Conservation (phyloP, 169 alveolate genomes). For the Theileria equi region DNA sequence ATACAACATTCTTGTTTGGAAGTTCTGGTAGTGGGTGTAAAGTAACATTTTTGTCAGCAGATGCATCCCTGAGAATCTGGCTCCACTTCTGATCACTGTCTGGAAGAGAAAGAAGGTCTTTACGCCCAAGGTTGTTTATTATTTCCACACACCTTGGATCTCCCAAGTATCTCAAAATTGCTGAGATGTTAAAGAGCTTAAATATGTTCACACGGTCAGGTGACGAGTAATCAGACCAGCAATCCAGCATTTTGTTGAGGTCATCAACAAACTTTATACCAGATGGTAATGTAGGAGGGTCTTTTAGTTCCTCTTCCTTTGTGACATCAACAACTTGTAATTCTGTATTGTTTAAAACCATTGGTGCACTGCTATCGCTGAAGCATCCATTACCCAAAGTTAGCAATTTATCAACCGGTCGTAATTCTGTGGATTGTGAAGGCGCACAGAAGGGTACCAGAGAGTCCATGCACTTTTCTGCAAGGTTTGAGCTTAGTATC, state of each 20-base stretch:
- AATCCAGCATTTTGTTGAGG: slow-evolving; percentile 51
- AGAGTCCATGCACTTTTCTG: slow-evolving; percentile 34
- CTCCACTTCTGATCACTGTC: slow-evolving; percentile 49
- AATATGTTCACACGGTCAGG: slow-evolving; percentile 22
- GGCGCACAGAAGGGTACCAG: slow-evolving; percentile 22
- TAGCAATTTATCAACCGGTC: slow-evolving; percentile 21
- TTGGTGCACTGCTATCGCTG: background rate
- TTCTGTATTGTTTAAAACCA: slow-evolving; percentile 23
- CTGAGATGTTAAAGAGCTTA: slow-evolving; percentile 55
- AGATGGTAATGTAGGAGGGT: slow-evolving; percentile 55
- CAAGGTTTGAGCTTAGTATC: slow-evolving; percentile 19
- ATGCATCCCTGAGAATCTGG: slow-evolving; percentile 9
- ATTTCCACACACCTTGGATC: slow-evolving; percentile 51
- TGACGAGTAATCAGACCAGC: slow-evolving; percentile 30
- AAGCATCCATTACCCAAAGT: slow-evolving; percentile 15
- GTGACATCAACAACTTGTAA: slow-evolving; percentile 32
- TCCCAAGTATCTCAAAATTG: slow-evolving; percentile 56
- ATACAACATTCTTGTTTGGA: slow-evolving; percentile 34
- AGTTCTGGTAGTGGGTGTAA: slow-evolving; percentile 34
- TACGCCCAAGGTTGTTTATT: slow-evolving; percentile 23
- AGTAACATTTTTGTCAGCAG: background rate
- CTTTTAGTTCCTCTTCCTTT: slow-evolving; percentile 11
- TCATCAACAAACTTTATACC: slow-evolving; percentile 64
- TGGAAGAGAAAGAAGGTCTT: slow-evolving; percentile 16
- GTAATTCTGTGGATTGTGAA: background rate